Conservation (phyloP, 2,329 filamentous ascomycete species). For the Ceratocystis diversiconidia region DNA sequence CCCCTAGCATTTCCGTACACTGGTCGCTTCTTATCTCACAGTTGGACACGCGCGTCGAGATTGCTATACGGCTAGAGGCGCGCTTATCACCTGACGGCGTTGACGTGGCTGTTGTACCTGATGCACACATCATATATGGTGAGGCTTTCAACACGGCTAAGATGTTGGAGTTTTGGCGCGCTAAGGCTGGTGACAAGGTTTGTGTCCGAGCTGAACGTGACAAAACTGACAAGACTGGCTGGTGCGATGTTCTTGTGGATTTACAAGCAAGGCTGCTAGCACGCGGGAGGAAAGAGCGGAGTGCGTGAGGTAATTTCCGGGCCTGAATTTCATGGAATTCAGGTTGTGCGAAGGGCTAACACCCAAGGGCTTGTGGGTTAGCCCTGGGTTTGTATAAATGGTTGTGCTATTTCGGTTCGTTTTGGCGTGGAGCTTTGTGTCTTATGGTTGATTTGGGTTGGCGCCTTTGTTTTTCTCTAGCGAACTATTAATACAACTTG, state of each 20-base stretch:
- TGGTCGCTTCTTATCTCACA: conserved; percentile 48
- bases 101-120: conserved; percentile 38
- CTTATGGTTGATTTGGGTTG: neutral
- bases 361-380: neutral
- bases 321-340: neutral
- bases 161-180: conserved; percentile 52
- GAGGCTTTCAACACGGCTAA: conserved; percentile 63
- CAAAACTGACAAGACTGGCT: conserved; percentile 28
- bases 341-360: conserved; percentile 10
- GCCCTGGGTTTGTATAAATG: neutral
- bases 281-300: conserved; percentile 35
- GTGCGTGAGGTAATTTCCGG: neutral
- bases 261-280: conserved; percentile 41
- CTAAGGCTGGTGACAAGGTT: conserved; percentile 12
- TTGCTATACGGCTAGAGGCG: conserved; percentile 42
- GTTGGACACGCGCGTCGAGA: conserved; percentile 54
- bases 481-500: neutral
- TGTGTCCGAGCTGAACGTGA: conserved; percentile 19
- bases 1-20: conserved; percentile 46
- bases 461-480: neutral
- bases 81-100: conserved; percentile 34
- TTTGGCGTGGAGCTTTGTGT: neutral
- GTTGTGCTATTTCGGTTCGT: neutral
- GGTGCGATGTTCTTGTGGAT: conserved; percentile 43
- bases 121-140: conserved; percentile 57